Conservation (phyloP, 2,329 filamentous ascomycete species). For the Monilinia laxa region DNA sequence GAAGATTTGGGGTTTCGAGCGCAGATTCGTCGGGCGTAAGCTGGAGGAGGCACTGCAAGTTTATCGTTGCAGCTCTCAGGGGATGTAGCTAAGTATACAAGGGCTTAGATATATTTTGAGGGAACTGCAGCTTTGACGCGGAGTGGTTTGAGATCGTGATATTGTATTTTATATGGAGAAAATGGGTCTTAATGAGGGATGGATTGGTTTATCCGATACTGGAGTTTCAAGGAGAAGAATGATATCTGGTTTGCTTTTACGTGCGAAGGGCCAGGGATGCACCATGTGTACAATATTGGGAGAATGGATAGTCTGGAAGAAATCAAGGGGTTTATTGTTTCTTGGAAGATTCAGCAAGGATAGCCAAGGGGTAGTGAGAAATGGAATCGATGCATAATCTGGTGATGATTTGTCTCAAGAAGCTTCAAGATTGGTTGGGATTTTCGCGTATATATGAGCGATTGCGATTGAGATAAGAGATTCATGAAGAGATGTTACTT, state of each 20-base stretch:
- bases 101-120: neutral
- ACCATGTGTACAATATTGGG: slow-evolving; percentile 2
- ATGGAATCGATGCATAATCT: neutral
- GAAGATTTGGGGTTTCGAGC: neutral
- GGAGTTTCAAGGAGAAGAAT: slow-evolving; percentile 1
- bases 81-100: no score
- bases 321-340: neutral
- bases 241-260: slow-evolving; percentile 12
- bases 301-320: neutral
- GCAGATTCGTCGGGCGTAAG: neutral
- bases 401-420: neutral
- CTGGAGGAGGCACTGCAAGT: neutral
- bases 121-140: neutral
- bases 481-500: no score
- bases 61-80: neutral
- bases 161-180: slow-evolving; percentile 7
- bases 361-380: neutral
- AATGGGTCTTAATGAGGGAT: slow-evolving; percentile 1
- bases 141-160: neutral
- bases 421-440: neutral
- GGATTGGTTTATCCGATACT: neutral
- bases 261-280: neutral
- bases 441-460: neutral
- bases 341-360: neutral
- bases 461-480: neutral